phyloP scores from a whole-genome alignment of 768 basidiomycete genomes.

The Hortiboletus flavorubellus region DNA sequence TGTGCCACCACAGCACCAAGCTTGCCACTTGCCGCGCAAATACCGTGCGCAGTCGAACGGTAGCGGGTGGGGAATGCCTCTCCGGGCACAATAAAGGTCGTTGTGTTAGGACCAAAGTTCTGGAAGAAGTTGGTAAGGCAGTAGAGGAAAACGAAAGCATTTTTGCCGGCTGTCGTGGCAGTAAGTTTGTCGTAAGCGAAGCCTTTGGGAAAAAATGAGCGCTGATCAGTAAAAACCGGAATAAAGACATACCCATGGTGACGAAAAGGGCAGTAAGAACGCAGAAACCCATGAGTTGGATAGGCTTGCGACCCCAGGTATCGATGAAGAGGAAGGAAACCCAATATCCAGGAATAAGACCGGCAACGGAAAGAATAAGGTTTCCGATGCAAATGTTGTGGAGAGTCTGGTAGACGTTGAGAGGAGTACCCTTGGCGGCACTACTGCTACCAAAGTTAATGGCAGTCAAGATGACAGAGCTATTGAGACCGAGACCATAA shows the following conservation, averaged over 20 bases:
- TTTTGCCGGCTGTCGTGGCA: conserved; percentile 37
- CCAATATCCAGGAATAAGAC: conserved; percentile 77
- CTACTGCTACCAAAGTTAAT: conserved; percentile 59
- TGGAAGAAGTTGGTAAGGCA: conserved; percentile 89
- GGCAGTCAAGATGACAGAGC: conserved; percentile 65
- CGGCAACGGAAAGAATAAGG: conserved; percentile 70
- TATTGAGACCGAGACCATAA: conserved; percentile 87
- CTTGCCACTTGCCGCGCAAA: conserved; percentile 81
- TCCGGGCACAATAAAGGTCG: conserved; percentile 78
- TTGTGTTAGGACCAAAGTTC: conserved; percentile 82
- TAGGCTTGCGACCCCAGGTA: conserved; percentile 75
- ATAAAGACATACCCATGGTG: conserved; percentile 54
- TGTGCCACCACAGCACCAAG: conserved; percentile 80
- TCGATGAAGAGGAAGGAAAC: conserved; percentile 63
- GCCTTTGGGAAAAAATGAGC: conserved; percentile 37
- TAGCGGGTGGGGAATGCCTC: conserved; percentile 89
- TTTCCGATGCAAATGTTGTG: conserved; percentile 71
- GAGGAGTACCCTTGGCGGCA: conserved; percentile 25
- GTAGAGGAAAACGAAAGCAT: conserved; percentile 79
- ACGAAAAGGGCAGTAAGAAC: conserved; percentile 64
- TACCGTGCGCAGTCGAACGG: conserved; percentile 81
- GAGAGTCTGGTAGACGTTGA: conserved; percentile 53
- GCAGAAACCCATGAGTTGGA: conserved; percentile 76
- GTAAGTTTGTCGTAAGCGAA: conserved; percentile 63
- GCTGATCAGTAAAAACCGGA: neutral